Evolutionary conservation across 2,329 filamentous ascomycete genomes (phyloP), one percentile per base, ranked within the genome.

Genomic region (Alternaria incomplexa): DNA sequence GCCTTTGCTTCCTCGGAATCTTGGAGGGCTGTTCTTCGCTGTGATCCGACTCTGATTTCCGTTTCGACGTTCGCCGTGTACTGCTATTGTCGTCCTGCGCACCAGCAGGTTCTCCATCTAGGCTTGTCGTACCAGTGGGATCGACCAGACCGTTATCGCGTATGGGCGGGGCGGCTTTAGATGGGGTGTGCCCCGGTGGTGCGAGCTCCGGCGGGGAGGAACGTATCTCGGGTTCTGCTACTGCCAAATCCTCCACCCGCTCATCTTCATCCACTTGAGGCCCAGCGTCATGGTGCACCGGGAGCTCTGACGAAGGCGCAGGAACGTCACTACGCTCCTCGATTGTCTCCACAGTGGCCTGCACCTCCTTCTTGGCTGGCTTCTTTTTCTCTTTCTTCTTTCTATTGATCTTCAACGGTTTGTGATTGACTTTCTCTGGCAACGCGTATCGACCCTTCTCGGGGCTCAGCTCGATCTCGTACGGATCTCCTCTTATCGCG

Each of bases 381-480:
- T 40, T 40, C 30, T 30, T 20, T 23, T 47, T 52, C 20, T 44
- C 56, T 30, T 22, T 46, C 48, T 58, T 66, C 44, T 62, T 69
- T 5, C 13, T 55, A 6, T 50, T 6, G 15, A 62, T 59, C 58
- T 65, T 69, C 11, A 64, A 32, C 6, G 64, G 58, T 22, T 58
- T 63, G 6, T 47, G 62, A 17, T 65, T 67, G 20, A 68, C 62
- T 13, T 23, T 64, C 10, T 62, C 44, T 0, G 62, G 58, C 12
- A 67, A 44, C 32, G 52, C 63, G 26, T 61, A 62, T 2, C n/a
- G 13, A 5, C 23, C 51, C 20, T 72, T 74, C 43, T 72, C 69
- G 0, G 73, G 73, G 20, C 72, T 75, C 2, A 64, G 28, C 5
- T 68, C 61, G 7, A 75, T 47, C 4, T 72, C 70, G 44, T 67